A percentile compares a stretch with the other conserved stretches of the same genome.
Evolutionary conservation across 345 rosid genomes (phyloP).

Genomic region (Euphorbia tirucalli): DNA sequence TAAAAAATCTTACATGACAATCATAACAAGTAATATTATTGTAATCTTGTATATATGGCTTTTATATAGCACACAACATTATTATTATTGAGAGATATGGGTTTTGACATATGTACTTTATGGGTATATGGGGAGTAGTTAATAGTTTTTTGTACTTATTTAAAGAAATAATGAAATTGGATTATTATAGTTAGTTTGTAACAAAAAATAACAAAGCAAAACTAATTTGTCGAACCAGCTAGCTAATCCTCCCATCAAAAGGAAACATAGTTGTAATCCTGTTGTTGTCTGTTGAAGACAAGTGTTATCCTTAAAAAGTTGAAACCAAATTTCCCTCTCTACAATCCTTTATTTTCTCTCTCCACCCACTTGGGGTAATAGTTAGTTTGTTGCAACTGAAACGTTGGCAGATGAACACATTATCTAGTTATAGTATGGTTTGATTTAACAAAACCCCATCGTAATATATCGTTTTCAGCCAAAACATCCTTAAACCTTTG

Average conservation of each 20-base stretch:
- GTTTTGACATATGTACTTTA: too few relatives aligned
- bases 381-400: not conserved
- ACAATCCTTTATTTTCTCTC: not conserved
- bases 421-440: too few relatives aligned
- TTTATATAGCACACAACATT: too few relatives aligned
- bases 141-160: too few relatives aligned
- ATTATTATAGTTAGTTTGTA: not conserved
- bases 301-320: not conserved
- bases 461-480: not conserved
- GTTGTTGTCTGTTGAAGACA: not conserved
- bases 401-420: too few relatives aligned
- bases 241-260: not conserved
- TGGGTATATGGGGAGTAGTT: too few relatives aligned
- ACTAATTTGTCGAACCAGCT: not conserved
- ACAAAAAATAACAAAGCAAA: not conserved
- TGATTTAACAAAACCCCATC: too few relatives aligned
- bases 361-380: not conserved
- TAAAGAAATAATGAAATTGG: not conserved
- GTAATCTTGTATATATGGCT: too few relatives aligned
- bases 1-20: too few relatives aligned
- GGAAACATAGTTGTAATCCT: not conserved
- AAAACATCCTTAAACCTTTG: conserved; percentile 3
- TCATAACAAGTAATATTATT: too few relatives aligned
- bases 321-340: not conserved
- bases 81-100: too few relatives aligned